Conservation (phyloP, 306 rosid species). For the Rubus parviflorus region DNA sequence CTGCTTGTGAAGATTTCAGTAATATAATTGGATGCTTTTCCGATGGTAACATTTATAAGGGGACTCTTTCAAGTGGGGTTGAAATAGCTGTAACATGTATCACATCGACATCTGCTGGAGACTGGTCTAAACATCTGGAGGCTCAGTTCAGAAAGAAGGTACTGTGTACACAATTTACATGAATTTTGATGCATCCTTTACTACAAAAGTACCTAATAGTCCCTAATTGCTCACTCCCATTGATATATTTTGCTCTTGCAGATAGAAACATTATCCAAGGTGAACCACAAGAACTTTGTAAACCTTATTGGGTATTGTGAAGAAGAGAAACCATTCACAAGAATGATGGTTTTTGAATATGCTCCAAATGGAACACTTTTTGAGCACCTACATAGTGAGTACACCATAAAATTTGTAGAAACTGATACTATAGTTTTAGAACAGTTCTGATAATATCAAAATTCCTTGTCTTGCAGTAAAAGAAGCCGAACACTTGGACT, state of each 20-base stretch:
- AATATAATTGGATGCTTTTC: conserved; percentile 66
- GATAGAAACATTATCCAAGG: conserved; percentile 70
- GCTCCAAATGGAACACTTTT: conserved; percentile 94
- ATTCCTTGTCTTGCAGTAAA: conserved; percentile 54
- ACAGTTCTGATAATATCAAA: conserved; percentile 11
- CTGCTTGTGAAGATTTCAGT: conserved; percentile 96
- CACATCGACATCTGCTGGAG: conserved; percentile 44
- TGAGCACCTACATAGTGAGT: conserved; percentile 91
- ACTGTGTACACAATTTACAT: conserved; percentile 18
- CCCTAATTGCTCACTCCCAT: conserved; percentile 11
- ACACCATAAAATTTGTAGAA: not conserved
- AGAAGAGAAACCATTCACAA: conserved; percentile 82
- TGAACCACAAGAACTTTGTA: conserved; percentile 89
- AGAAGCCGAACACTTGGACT: conserved; percentile 87
- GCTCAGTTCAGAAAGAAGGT: conserved; percentile 76
- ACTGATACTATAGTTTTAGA: not conserved
- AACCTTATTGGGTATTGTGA: conserved; percentile 88
- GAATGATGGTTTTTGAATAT: conserved; percentile 95
- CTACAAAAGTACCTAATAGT: conserved; percentile 13
- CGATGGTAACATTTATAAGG: conserved; percentile 74
- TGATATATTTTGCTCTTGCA: conserved; percentile 22
- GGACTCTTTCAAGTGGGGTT: conserved; percentile 91
- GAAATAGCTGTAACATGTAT: conserved; percentile 83
- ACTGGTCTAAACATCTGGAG: conserved; percentile 74
- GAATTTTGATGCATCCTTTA: not conserved